Evolutionary conservation across 345 rosid species (phyloP), one percentile per base, ranked within the genome.

Genomic region (Citrus inodora): DNA sequence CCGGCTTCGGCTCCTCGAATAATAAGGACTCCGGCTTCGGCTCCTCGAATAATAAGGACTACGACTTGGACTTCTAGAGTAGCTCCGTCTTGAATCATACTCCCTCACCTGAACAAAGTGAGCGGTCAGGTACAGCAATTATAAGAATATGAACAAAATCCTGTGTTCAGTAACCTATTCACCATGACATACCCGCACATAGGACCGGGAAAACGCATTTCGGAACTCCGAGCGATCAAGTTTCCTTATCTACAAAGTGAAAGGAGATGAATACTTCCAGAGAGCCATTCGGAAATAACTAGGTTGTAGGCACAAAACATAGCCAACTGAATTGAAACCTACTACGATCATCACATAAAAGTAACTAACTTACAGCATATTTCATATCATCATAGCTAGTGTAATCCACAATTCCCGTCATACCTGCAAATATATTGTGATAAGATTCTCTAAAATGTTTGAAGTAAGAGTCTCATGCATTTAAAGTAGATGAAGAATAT

Each of bases 361-460:
- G 32, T 24, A 74, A 30, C 42, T 8, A 82, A 87, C 97, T 90
- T 86, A 96, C 99, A 33, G 99, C 98, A 72, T 91, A 93, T 83
- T 89, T 92, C 99, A 96, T 92, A 81, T 92, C 98, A 70, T 96
- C 98, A 83, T 94, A 92, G 82, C 80, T 90, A 76, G 89, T 90
- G 80, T 96, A 96, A 74, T 94, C 99, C 30, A 91, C 98, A 85
- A 96, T 90, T 51, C 99, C 99, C 0, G 92, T 85, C 86, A 90
- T 88, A 58, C 98, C 99, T 96, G 87, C 83, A 86, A 66, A 79
- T 30, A 79, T 11, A 9, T 55, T 59, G 37, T 5, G 16, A 68
- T 32, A 30, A 33, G 38, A 13, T 59, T 35, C n/a, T 76, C 8
- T 25, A 9, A 71, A 10, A 22, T 59, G 19, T 9, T 22, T n/a